These are phyloP conservation scores for Escovopsis sp. DNA, from an alignment of 2,329 filamentous ascomycete species.

Conservation along the genomic window DNA sequence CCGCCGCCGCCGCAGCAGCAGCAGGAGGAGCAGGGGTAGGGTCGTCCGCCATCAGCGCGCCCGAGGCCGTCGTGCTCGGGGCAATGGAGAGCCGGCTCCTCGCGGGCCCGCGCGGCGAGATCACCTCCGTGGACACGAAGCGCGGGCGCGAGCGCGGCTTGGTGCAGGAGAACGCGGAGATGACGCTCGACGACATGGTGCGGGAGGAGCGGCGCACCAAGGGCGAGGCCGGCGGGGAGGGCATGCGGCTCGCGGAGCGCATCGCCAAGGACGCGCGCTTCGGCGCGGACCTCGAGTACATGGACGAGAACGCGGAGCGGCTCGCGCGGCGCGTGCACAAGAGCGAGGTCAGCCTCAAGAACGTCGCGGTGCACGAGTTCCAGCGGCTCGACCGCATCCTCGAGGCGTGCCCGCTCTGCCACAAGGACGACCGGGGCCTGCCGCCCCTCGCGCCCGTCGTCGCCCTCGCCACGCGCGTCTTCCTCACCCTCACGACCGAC, in stretches of 20 bases:
- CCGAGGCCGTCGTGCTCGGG: constrained; percentile 56
- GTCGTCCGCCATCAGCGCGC: constrained; percentile 40
- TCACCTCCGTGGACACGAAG: constrained; percentile 63
- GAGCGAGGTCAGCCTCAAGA: constrained; percentile 76
- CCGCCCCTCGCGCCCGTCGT: constrained; percentile 75
- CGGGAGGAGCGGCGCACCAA: constrained; percentile 80
- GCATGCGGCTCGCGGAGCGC: constrained; percentile 69
- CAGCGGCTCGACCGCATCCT: constrained; percentile 79
- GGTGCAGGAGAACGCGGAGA: constrained; percentile 85
- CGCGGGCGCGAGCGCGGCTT: constrained; percentile 71
- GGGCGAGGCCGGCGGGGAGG: constrained; percentile 64
- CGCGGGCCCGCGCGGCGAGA: constrained; percentile 57
- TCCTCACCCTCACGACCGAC: constrained; percentile 75
- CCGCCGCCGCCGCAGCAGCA: constrained; percentile 20
- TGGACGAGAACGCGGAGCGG: constrained; percentile 90
- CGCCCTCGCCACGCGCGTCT: constrained; percentile 73
- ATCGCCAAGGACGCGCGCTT: constrained; percentile 91
- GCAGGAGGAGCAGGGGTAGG: constrained; percentile 18
- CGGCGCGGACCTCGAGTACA: constrained; percentile 84
- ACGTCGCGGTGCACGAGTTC: constrained; percentile 73
- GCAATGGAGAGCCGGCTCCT: constrained; percentile 85
- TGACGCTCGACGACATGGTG: constrained; percentile 95
- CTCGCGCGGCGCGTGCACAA: constrained; percentile 78
- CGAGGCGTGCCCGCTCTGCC: constrained; percentile 78
- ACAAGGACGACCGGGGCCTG: constrained; percentile 65